A percentile compares a stretch with the other conserved stretches of the same genome.
These are phyloP conservation scores for Fonsecaea monophora DNA, from an alignment of 2,329 filamentous ascomycete genomes.

Conservation along the genomic window DNA sequence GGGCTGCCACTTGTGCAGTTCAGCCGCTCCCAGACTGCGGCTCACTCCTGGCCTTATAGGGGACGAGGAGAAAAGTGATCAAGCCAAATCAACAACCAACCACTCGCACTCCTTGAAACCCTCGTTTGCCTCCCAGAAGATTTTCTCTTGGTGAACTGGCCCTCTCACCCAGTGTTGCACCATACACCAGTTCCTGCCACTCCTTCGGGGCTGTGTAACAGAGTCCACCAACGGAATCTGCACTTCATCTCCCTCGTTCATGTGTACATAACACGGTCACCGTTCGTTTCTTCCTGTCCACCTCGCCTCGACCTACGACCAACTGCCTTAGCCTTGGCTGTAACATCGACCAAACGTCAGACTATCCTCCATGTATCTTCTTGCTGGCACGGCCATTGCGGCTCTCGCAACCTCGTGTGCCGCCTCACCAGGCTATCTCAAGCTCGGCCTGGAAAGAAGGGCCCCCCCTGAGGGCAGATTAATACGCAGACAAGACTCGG, in stretches of 20 bases:
- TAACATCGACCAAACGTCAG: neutral
- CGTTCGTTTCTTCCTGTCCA: neutral
- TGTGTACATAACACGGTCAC: neutral
- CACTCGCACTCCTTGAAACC: neutral
- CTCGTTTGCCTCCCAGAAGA: neutral
- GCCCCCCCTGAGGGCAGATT: constrained; percentile 13
- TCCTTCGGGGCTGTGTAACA: constrained; percentile 3
- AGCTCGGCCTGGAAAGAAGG: constrained; percentile 23
- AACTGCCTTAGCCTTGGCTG: neutral
- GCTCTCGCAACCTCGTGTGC: constrained; percentile 23
- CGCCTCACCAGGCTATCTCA: constrained; percentile 33
- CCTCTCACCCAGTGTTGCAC: neutral
- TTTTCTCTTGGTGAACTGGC: neutral
- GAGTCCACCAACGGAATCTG: neutral
- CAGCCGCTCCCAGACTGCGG: neutral
- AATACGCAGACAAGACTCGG: constrained; percentile 24
- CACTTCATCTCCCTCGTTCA: constrained; percentile 13
- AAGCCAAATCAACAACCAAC: neutral
- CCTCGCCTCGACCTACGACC: neutral
- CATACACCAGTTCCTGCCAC: neutral
- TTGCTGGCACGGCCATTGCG: constrained; percentile 10
- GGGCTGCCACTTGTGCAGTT: neutral
- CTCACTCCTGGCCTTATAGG: neutral
- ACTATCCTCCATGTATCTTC: constrained; percentile 11
- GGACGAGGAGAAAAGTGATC: neutral